Percentiles rank a stretch among this genome's conserved stretches.
phyloP scores from a whole-genome alignment of 495 filamentous ascomycete genomes.

The Daldinia bambusicola region DNA sequence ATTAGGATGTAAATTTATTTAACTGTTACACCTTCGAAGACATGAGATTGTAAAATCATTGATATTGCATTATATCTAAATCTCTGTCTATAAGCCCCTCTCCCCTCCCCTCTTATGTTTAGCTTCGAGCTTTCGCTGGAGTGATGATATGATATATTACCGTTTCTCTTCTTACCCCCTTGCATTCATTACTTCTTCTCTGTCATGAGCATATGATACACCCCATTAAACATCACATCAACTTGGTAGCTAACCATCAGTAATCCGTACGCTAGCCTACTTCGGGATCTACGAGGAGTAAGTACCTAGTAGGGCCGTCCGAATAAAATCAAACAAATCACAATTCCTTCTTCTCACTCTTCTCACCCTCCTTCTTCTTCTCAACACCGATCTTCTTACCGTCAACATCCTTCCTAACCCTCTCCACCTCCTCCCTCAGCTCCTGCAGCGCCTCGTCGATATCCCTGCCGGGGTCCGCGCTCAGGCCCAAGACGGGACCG shows the following conservation, averaged over 20 bases:
- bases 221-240: background rate
- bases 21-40: no score
- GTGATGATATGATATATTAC: background rate
- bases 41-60: background rate
- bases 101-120: background rate
- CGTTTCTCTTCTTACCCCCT: background rate
- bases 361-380: background rate
- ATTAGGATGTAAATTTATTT: background rate
- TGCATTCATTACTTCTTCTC: background rate
- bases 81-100: background rate
- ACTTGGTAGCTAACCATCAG: background rate
- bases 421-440: slow-evolving; percentile 69
- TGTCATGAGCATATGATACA: background rate
- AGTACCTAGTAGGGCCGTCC: no score
- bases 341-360: slow-evolving; percentile 12
- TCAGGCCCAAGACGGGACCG: slow-evolving; percentile 75
- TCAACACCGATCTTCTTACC: background rate
- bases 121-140: background rate
- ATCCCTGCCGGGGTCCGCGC: slow-evolving; percentile 78
- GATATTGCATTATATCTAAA: background rate
- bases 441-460: slow-evolving; percentile 82
- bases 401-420: slow-evolving; percentile 41
- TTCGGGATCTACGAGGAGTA: background rate
- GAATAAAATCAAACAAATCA: slow-evolving; percentile 9
- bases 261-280: background rate